phyloP scores from a whole-genome alignment of 139 green algal genomes.

The Coelastrella sp. region DNA sequence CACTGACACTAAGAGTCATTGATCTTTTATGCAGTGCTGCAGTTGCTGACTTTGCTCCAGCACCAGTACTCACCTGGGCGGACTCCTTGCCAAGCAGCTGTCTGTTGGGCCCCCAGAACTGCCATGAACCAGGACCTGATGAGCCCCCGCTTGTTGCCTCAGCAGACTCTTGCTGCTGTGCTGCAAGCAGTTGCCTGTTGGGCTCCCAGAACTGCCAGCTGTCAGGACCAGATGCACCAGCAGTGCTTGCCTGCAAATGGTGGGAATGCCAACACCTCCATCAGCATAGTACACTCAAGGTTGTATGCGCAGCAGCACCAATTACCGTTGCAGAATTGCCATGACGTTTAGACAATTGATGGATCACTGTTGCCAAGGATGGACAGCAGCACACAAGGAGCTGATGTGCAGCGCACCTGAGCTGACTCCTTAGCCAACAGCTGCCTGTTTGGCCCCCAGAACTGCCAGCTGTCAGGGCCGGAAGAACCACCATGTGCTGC shows the following conservation, averaged over 20 bases:
- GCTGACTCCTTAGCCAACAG: background rate
- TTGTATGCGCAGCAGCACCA: too few species aligned
- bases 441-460: slow-evolving; percentile 3
- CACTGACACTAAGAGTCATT: background rate
- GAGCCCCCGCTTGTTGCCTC: background rate
- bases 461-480: slow-evolving; percentile 5
- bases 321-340: background rate
- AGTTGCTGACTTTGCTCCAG: background rate
- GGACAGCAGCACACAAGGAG: background rate
- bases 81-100: background rate
- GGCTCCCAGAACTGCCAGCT: slow-evolving; percentile 1
- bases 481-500: background rate
- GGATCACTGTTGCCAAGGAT: background rate
- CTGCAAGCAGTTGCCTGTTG: slow-evolving; percentile 7
- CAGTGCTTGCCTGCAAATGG: background rate
- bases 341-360: background rate
- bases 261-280: background rate
- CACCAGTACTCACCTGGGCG: background rate
- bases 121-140: slow-evolving; percentile 1
- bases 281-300: background rate
- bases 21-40: background rate
- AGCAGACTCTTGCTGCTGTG: background rate
- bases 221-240: background rate
- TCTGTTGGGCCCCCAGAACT: slow-evolving; percentile 5
- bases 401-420: background rate